These are phyloP conservation scores for Dactylellina cionopaga DNA, from an alignment of 2,329 filamentous ascomycete species.

Conservation along the genomic window DNA sequence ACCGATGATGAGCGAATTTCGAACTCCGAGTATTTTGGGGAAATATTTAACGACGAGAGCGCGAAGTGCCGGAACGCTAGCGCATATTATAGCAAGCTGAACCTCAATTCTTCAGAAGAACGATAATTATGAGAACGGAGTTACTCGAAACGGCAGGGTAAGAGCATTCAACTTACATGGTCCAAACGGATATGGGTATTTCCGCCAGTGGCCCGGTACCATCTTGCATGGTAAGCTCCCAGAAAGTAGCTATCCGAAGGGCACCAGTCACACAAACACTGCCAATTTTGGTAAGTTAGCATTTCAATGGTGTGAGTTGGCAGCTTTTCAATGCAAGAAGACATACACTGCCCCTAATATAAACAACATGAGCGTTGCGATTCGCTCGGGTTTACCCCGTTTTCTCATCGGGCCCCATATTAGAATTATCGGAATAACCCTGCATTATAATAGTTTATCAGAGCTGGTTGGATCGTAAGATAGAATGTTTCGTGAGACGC, in stretches of 20 bases:
- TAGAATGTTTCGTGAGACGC: not conserved
- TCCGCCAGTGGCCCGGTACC: constrained; percentile 32
- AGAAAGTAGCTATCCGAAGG: constrained; percentile 34
- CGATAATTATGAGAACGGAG: not conserved
- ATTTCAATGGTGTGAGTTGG: not conserved
- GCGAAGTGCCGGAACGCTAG: constrained; percentile 28
- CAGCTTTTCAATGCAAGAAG: too few species aligned
- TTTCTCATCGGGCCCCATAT: constrained; percentile 47
- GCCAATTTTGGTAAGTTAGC: not conserved
- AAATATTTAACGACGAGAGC: constrained; percentile 42
- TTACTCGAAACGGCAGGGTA: not conserved
- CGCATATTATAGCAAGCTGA: constrained; percentile 36
- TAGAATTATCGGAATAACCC: constrained; percentile 37
- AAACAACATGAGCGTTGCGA: constrained; percentile 37
- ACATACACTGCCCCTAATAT: constrained; percentile 34
- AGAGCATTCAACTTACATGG: constrained; percentile 12
- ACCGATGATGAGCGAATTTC: constrained; percentile 34
- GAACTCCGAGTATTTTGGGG: constrained; percentile 31
- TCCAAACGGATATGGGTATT: constrained; percentile 43
- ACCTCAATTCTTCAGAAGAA: constrained; percentile 17
- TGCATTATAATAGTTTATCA: not conserved
- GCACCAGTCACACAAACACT: constrained; percentile 38
- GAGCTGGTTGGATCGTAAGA: not conserved
- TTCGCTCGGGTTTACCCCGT: constrained; percentile 31
- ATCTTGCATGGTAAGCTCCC: constrained; percentile 27